Evolutionary conservation across 164 flowering plant species (phyloP).

Genomic region (Santalum album): DNA sequence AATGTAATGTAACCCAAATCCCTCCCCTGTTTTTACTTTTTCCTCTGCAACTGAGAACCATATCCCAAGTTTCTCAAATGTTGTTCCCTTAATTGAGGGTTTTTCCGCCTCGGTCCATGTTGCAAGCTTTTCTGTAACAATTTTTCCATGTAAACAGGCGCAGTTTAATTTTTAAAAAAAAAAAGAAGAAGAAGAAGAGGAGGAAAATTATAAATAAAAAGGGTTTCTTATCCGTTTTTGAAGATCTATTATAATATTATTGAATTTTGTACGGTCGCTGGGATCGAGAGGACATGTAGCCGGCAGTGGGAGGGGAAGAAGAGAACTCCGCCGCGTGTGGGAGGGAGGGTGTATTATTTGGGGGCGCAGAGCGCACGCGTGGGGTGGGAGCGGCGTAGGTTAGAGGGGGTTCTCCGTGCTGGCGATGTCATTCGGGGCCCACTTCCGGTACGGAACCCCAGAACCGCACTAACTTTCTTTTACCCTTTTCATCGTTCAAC

Average conservation of each 20-base stretch:
- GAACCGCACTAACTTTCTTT: neutral
- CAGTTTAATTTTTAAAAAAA: neutral
- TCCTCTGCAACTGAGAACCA: conserved; percentile 7
- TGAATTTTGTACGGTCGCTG: neutral
- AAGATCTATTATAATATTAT: neutral
- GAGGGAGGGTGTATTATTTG: neutral
- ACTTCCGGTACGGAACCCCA: neutral
- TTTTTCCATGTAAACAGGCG: neutral
- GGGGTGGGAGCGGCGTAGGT: neutral
- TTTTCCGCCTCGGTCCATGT: too few relatives aligned
- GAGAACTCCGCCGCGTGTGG: neutral
- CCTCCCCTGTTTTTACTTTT: neutral
- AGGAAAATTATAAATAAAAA: too few relatives aligned
- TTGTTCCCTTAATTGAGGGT: conserved; percentile 2
- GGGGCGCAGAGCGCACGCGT: too few relatives aligned
- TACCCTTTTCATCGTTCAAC: too few relatives aligned
- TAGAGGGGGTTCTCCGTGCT: neutral
- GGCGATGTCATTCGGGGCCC: neutral
- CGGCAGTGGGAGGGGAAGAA: neutral
- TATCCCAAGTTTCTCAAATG: neutral
- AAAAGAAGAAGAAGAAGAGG: neutral
- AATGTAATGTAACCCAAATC: neutral
- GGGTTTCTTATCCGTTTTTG: neutral
- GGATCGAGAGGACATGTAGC: neutral
- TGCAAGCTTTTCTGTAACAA: too few relatives aligned